Base-by-base conservation (phyloP, 495 filamentous ascomycete species). In the Penicillium chermesinum region DNA sequence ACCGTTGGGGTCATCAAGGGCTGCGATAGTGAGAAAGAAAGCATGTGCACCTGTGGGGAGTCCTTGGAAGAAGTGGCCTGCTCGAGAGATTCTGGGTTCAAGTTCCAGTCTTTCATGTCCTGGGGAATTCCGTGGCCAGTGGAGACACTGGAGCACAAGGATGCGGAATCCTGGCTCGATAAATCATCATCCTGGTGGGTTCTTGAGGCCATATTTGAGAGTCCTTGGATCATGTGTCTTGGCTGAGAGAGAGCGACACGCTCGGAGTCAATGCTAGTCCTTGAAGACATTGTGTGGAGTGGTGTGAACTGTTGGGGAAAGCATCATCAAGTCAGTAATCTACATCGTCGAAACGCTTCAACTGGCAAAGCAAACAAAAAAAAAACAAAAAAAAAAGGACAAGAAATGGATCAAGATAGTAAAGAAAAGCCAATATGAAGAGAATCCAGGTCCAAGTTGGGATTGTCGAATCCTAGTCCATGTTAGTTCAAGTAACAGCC, bases 141-240 rank as follows among this genome's bases (percentile, higher is more conserved):
- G 49, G 58, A 57, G 36, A 66, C 53, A 58, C 57, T 67, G 48
- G 70, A 73, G 63, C 65, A 68, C 50, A 73, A 62, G 49, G 68
- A 68, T 44, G 67, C 68, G 53, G 53, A 66, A 60, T 71, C 70
- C 58, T 70, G 71, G 65, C 63, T 71, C 38, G 64, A 70, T 50
- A 73, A 52, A 54, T 73, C 69, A 72, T 73, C 69, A 73, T 72
- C 71, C 70, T 69, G 69, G 66, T 66, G 46, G 52, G 59, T 50
- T 62, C 65, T 65, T 54, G 71, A 65, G 62, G 64, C 56, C 59
- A 71, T 64, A 55, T 61, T 66, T 53, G 70, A 64, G 25, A 67
- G 53, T 62, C 65, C 69, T 62, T 59, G 64, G 38, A 68, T 48
- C 52, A 67, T 55, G 43, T 70, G 65, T 58, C 67, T 71, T 43